Evolutionary conservation across 2,329 filamentous ascomycete species (phyloP).

Genomic region (Phyllosticta citriasiana): DNA sequence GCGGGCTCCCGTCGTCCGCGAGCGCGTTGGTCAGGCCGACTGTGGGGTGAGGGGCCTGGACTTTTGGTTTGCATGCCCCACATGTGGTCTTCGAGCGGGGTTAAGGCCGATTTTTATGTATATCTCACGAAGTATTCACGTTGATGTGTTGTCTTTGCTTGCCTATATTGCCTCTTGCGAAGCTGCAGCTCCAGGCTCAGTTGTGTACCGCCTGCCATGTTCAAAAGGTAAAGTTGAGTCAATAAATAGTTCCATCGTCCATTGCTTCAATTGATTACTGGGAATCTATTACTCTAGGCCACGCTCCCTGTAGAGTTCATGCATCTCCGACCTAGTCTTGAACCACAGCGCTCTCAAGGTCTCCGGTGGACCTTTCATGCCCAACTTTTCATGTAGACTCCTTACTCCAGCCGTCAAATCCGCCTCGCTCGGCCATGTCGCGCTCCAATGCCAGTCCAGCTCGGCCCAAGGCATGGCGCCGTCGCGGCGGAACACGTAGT

Average conservation of each 20-base stretch:
- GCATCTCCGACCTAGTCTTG: neutral
- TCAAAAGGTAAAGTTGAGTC: too few relatives aligned
- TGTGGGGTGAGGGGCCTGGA: neutral
- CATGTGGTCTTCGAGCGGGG: neutral
- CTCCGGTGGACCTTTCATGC: slow-evolving; percentile 6
- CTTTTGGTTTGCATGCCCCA: neutral
- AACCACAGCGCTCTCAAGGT: slow-evolving; percentile 3
- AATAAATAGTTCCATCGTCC: neutral
- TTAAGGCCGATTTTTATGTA: neutral
- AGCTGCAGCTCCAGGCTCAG: too few relatives aligned
- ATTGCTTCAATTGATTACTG: neutral
- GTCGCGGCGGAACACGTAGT: slow-evolving; percentile 33
- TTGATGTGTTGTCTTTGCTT: too few relatives aligned
- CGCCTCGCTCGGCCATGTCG: slow-evolving; percentile 27
- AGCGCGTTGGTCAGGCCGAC: neutral
- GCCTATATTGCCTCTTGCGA: too few relatives aligned
- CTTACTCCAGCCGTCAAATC: slow-evolving; percentile 25
- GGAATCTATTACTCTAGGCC: neutral
- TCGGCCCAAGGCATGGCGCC: slow-evolving; percentile 36
- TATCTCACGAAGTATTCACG: too few relatives aligned
- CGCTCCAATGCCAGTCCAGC: slow-evolving; percentile 31
- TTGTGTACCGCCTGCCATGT: too few relatives aligned
- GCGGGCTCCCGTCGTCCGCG: neutral
- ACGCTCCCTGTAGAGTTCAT: neutral
- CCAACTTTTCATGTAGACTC: slow-evolving; percentile 29